Percentiles rank a stretch among this genome's conserved stretches.
These are phyloP conservation scores for Mortierella sp. DNA, from an alignment of 371 early-diverging fungal genomes.

Conservation along the genomic window DNA sequence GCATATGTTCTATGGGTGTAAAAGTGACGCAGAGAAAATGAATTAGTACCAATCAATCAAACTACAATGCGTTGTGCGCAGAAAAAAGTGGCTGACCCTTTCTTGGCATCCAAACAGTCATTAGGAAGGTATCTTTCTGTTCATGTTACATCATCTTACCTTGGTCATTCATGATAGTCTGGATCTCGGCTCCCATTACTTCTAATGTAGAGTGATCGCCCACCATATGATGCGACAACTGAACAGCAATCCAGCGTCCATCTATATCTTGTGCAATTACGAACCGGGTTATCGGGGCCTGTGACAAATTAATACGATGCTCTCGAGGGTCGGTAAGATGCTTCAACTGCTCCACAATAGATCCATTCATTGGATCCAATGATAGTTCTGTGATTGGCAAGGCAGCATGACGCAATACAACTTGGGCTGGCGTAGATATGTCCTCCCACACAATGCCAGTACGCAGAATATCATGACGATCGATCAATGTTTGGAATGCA, in stretches of 20 bases:
- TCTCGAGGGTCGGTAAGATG: background rate
- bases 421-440: slow-evolving; percentile 19
- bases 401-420: slow-evolving; percentile 9
- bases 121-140: too few species aligned
- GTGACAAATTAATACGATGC: background rate
- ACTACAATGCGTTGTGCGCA: too few species aligned
- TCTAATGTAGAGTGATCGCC: slow-evolving; percentile 18
- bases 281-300: slow-evolving; percentile 9
- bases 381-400: slow-evolving; percentile 2
- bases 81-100: too few species aligned
- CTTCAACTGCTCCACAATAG: slow-evolving; percentile 4
- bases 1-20: too few species aligned
- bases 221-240: slow-evolving; percentile 15
- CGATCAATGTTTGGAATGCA: slow-evolving; percentile 15
- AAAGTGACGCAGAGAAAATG: too few species aligned
- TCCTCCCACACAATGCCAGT: slow-evolving; percentile 22
- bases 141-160: background rate
- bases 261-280: slow-evolving; percentile 9
- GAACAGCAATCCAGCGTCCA: slow-evolving; percentile 9
- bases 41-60: too few species aligned
- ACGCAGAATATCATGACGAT: slow-evolving; percentile 24
- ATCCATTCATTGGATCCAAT: slow-evolving; percentile 19
- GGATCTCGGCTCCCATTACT: slow-evolving; percentile 5
- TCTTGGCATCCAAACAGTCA: too few species aligned
- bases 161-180: slow-evolving; percentile 8